Evolutionary conservation across 2,329 filamentous ascomycete species (phyloP), one percentile per base, ranked within the genome.

Genomic region (Trichoderma pleuroti): DNA sequence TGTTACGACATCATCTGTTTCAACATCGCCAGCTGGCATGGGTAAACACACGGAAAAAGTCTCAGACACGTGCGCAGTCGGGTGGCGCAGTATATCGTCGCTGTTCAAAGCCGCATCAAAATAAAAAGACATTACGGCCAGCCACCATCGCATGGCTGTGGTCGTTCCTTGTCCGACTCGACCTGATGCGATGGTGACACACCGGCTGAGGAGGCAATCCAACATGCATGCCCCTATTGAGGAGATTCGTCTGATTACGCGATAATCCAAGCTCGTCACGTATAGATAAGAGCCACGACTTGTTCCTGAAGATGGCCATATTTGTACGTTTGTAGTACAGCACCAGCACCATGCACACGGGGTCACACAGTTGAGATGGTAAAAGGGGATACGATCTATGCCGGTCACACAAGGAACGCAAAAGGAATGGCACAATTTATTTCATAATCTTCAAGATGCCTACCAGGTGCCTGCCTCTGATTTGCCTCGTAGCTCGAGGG

Each of bases 61-160:
- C 63, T 66, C 21, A 57, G 42, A 71, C 34, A 71, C 54, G 56
- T 59, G 65, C 63, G 26, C 59, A n/a, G 34, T 21, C 12, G 36
- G 30, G 63, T 57, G 63, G 63, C 63, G 63, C 63, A 66, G 63
- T 42, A 26, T 21, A 66, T 57, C 63, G 11, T 30, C 49, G 21
- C 32, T 11, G 9, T 16, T 18, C 26, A 26, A 26, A 56, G 14
- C 30, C 11, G 14, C 2, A 39, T 24, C 11, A 2, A 12, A 39
- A 24, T 3, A n/a, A 61, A 61, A 32, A 39, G 24, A 5, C 36
- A 28, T 30, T 9, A 9, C 14, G 52, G 7, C 8, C 28, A 32
- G 49, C 21, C 14, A 3, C 34, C 11, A 28, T 63, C 39, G 26
- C 60, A 30, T 63, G 52, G 49, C 52, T 2, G 10, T 66, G 14